Base-by-base conservation (phyloP, 1,284 basidiomycete species). In the Cryptococcus sp. region DNA sequence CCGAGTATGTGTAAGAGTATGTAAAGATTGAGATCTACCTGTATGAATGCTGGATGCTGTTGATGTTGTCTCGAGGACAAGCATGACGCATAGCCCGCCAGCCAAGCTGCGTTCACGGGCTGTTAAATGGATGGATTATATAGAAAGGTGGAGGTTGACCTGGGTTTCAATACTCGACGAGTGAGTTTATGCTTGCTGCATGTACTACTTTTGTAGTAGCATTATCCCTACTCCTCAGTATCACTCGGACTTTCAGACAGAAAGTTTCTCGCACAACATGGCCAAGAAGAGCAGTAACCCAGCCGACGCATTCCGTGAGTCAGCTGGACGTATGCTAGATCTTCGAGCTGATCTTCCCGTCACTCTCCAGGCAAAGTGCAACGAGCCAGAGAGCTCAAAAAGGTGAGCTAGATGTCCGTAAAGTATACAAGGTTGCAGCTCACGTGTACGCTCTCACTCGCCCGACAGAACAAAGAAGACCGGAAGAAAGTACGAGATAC, bases 371-470 rank as follows among this genome's bases (percentile, higher is more conserved):
- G 70, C 22, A 95, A 95, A 80, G 86, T 88, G 7, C 86, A 88
- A 71, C 83, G 89, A 61, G 91, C 90, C 77, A 93, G 90, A 75
- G 91, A 95, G 75, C 80, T 93, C 38, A 93, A 92, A 81, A 93
- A 93, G 86, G 91, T 88, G 77, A 29, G 62, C 43, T 17, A 5
- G 23, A 26, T 20, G 17, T 48, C 17, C 15, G 29, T 13, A 34
- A 5, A 22, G 13, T 5, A 17, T 52, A 45, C 19, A 23, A 39
- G 8, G 20, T 26, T 20, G 46, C 50, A 20, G 26, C 19, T 16
- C 45, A 48, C 15, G 34, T 55, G 26, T 38, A 29, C 20, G 17
- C 39, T 55, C 46, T 50, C 19, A 23, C 41, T 15, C 34, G 17
- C 8, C 13, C 41, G 17, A 25, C 55, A 93, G 91, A 93, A 94